Evolutionary conservation across 345 rosid genomes (phyloP), one percentile per base, ranked within the genome.

Genomic region (Noccaea bulbosa): DNA sequence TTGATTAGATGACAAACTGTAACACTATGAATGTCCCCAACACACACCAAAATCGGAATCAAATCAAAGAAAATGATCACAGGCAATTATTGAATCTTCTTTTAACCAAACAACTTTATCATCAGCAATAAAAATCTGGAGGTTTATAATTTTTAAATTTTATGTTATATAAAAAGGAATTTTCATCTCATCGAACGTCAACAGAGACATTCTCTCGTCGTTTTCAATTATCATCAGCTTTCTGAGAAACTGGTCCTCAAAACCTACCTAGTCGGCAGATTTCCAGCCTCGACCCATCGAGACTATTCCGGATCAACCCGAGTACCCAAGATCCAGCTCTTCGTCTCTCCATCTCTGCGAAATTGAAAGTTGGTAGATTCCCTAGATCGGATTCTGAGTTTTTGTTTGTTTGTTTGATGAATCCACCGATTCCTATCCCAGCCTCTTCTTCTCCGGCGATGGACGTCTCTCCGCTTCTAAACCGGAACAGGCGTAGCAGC

Each of bases 401-500:
- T 16, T 4, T 27, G 30, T 27, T 27, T 27, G 30, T 24, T 20
- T 39, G 16, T 65, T 35, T 3, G 8, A 85, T 87, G 88, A 67
- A 70, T 43, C 78, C 75, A 39, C 67, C 85, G 52, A 77, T 67
- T 69, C 65, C 78, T 4, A 58, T 62, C 38, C 68, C 75, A 15
- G 65, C 41, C 11, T 63, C 80, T 20, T 50, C 83, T 14, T 69
- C 81, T 40, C 72, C 73, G 45, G 41, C 82, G 43, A 62, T 77
- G 67, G 95, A 88, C 77, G 52, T 61, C 9, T 74, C 88, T 0
- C 92, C 90, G 4, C 85, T 89, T 35, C 72, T 89, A 2, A 34
- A 73, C 38, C 92, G 95, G 1, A 81, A 77, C 82, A 82, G 90
- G 45, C 86, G 92, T 27, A 71, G 71, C 65, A 71, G 83, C 55